Conservation (phyloP, 177 flowering plant species). For the Telopea speciosissima region DNA sequence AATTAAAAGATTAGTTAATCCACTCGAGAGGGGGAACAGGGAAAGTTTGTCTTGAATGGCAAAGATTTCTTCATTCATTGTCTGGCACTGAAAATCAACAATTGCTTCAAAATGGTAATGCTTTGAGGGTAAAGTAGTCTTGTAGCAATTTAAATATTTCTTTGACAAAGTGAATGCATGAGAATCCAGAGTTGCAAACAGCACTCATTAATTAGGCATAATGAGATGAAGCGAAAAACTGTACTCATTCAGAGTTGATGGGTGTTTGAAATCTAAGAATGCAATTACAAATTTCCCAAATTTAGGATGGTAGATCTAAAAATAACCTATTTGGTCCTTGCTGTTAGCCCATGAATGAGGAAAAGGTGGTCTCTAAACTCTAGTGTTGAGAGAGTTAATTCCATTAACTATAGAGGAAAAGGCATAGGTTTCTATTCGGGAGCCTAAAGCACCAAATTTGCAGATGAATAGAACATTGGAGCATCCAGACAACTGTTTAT, state of each 20-base stretch:
- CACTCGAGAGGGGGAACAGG: conserved; percentile 94
- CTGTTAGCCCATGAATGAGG: background rate
- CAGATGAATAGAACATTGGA: too few species aligned
- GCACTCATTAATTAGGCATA: background rate
- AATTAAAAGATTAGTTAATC: conserved; percentile 75
- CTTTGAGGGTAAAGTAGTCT: background rate
- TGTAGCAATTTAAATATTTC: background rate
- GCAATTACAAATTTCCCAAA: too few species aligned
- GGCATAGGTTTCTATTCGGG: background rate
- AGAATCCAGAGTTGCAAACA: background rate
- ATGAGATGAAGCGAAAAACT: background rate
- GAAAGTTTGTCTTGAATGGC: conserved; percentile 85
- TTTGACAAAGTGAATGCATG: background rate
- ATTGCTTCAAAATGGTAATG: background rate
- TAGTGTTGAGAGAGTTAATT: background rate
- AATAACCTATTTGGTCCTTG: too few species aligned
- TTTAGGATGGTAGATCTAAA: too few species aligned
- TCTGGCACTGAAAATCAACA: conserved; percentile 59
- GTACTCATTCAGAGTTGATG: background rate
- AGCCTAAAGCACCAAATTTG: background rate
- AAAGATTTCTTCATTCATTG: conserved; percentile 87
- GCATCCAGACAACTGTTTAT: background rate
- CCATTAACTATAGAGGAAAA: background rate
- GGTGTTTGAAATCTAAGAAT: too few species aligned
- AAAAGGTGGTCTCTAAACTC: background rate